phyloP scores from a whole-genome alignment of 2,329 filamentous ascomycete species.

The Apiospora hydei region DNA sequence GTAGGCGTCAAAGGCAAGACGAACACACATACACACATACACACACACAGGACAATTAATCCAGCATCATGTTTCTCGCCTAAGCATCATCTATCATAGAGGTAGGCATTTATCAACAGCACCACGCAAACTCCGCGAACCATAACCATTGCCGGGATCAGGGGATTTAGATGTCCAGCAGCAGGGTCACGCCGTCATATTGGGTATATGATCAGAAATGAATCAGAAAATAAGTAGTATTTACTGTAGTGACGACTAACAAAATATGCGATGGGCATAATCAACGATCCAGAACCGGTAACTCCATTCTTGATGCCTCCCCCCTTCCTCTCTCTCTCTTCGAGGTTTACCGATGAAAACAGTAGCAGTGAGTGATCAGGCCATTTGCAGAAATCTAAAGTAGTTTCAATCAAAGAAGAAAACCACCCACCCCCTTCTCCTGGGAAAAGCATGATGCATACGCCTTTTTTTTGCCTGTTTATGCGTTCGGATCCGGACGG shows the following conservation, averaged over 20 bases:
- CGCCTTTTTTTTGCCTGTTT: neutral
- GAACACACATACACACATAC: too few relatives aligned
- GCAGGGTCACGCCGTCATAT: neutral
- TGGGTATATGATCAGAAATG: too few relatives aligned
- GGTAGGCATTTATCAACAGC: too few relatives aligned
- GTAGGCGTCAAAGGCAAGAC: too few relatives aligned
- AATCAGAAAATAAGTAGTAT: neutral
- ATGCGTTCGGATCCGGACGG: slow-evolving; percentile 9
- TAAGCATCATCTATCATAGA: too few relatives aligned
- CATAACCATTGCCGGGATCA: neutral
- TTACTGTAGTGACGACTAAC: neutral
- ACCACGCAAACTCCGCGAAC: too few relatives aligned
- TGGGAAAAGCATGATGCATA: slow-evolving; percentile 1
- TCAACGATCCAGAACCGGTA: neutral
- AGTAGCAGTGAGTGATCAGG: slow-evolving; percentile 17
- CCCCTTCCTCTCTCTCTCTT: neutral
- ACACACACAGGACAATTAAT: too few relatives aligned
- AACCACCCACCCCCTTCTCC: neutral
- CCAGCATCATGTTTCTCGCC: too few relatives aligned
- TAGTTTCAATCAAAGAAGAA: neutral
- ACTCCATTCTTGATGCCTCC: slow-evolving; percentile 12
- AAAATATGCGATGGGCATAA: slow-evolving; percentile 14
- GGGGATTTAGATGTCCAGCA: neutral
- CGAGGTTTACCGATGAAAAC: neutral
- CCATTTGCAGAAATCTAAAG: slow-evolving; percentile 19